Conservation (phyloP, 176 grass and related monocot species). For the Dendrocalamus sinicus region DNA sequence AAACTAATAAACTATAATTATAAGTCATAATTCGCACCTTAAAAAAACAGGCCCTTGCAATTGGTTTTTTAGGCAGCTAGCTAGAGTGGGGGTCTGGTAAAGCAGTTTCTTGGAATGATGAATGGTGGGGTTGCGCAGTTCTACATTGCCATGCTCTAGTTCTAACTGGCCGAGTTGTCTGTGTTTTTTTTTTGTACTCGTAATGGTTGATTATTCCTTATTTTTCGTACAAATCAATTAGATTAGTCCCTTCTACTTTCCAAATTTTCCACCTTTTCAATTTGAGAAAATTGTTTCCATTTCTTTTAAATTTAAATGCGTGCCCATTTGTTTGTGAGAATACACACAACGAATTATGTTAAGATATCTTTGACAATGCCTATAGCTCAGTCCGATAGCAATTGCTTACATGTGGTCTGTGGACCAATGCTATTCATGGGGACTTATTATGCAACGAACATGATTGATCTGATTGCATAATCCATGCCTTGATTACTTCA, state of each 20-base stretch:
- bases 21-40: too few relatives aligned
- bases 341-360: neutral
- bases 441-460: neutral
- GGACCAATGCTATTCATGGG: neutral
- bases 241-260: neutral
- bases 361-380: too few relatives aligned
- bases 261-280: neutral
- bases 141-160: conserved; percentile 43
- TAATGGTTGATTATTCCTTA: neutral
- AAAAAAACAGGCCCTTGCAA: too few relatives aligned
- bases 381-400: neutral
- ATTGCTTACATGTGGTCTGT: neutral
- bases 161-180: conserved; percentile 27
- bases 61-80: too few relatives aligned
- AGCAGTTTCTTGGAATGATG: conserved; percentile 54
- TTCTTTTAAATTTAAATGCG: too few relatives aligned
- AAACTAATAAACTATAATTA: too few relatives aligned
- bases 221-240: neutral
- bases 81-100: conserved; percentile 4
- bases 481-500: neutral
- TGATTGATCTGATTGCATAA: neutral
- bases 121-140: conserved; percentile 39
- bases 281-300: neutral
- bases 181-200: neutral
- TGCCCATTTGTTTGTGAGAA: neutral